A percentile compares a stretch with the other conserved stretches of the same genome.
phyloP scores from a whole-genome alignment of 208 protist species.

The Leishmania guyanensis region DNA sequence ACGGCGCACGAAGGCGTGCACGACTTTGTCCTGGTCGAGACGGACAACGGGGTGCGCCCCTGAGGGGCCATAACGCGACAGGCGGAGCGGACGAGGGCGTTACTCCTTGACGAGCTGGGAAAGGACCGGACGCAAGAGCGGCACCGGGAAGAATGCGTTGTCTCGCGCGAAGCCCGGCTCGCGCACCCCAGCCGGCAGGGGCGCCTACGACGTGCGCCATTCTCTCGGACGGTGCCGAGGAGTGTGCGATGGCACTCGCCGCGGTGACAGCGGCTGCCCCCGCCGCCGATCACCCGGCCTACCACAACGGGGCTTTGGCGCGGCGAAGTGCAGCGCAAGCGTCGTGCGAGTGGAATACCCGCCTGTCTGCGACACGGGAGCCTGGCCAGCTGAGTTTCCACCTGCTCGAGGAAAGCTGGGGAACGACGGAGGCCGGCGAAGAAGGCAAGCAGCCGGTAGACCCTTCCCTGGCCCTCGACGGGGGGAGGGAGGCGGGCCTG shows the following conservation, averaged over 20 bases:
- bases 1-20: no score
- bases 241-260: neutral
- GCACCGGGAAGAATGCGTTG: neutral
- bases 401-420: no score
- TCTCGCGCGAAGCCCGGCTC: neutral
- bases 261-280: neutral
- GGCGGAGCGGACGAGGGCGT: no score
- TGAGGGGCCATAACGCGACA: neutral
- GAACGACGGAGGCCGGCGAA: no score
- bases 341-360: no score
- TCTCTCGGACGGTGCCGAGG: neutral
- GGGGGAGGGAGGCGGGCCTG: no score
- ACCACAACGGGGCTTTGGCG: neutral
- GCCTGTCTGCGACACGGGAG: no score
- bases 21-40: neutral
- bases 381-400: no score
- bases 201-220: neutral
- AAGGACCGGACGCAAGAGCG: neutral
- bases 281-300: neutral
- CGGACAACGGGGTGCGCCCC: neutral
- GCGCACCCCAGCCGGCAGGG: neutral
- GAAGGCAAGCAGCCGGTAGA: no score
- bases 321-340: neutral
- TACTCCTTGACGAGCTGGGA: neutral
- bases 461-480: no score